Percentiles rank a stretch among this genome's conserved stretches.
These are phyloP conservation scores for Kodamaea fungicola DNA, from an alignment of 1,139 yeast species.

Conservation along the genomic window DNA sequence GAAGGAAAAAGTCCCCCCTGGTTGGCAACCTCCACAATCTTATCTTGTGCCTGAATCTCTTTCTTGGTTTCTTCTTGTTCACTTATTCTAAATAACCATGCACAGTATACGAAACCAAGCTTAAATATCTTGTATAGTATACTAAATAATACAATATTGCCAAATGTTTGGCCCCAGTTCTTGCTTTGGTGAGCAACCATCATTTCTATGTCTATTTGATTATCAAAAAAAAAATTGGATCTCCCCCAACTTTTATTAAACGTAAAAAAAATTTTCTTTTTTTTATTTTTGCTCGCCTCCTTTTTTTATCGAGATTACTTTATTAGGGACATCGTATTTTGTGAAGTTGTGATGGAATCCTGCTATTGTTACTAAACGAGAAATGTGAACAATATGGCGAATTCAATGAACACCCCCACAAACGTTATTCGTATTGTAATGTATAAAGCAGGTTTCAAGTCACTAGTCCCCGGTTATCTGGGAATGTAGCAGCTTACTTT, in stretches of 20 bases:
- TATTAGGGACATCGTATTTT: neutral
- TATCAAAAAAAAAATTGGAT: neutral
- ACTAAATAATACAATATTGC: constrained; percentile 12
- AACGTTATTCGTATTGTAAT: too few relatives aligned
- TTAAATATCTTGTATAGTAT: constrained; percentile 15
- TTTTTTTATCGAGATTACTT: neutral
- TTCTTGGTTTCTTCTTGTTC: constrained; percentile 4
- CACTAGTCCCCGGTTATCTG: too few relatives aligned
- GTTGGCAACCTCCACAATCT: neutral
- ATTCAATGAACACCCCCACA: neutral
- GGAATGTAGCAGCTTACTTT: too few relatives aligned
- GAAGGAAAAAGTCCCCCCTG: constrained; percentile 3
- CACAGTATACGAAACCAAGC: constrained; percentile 10
- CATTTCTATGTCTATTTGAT: too few relatives aligned
- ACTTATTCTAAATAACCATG: constrained; percentile 3
- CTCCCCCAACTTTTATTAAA: neutral
- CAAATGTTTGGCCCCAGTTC: constrained; percentile 7
- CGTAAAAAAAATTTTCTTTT: neutral
- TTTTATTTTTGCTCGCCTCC: neutral
- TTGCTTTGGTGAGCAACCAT: neutral
- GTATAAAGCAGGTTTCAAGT: too few relatives aligned
- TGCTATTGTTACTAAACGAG: neutral
- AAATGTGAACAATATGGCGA: neutral
- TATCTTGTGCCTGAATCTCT: neutral
- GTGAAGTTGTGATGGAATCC: neutral